Conservation (phyloP, 2,329 filamentous ascomycete genomes). For the Fusarium xylarioides region DNA sequence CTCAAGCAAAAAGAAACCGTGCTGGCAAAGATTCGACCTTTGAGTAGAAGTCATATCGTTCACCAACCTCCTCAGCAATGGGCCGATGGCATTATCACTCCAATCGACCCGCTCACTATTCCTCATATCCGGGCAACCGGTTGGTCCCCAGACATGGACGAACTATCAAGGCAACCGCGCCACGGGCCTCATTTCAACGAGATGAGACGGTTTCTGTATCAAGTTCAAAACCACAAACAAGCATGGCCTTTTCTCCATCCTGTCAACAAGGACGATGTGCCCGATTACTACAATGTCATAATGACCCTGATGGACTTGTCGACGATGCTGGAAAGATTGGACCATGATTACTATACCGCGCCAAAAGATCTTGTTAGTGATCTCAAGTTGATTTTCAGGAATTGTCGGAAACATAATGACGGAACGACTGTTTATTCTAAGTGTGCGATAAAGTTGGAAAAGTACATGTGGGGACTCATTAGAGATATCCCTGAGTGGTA, state of each 20-base stretch:
- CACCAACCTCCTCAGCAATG: conserved; percentile 87
- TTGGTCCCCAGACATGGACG: conserved; percentile 98
- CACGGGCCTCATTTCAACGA: conserved; percentile 97
- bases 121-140: conserved; percentile 90
- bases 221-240: conserved; percentile 90
- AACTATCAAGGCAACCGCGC: conserved; percentile 90
- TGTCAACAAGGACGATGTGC: conserved; percentile 93
- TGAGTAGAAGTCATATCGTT: conserved; percentile 86
- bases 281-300: conserved; percentile 98
- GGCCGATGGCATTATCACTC: conserved; percentile 71
- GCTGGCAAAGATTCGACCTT: conserved; percentile 91
- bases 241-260: conserved; percentile 96
- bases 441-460: conserved; percentile 89
- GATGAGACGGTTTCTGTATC: conserved; percentile 89
- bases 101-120: conserved; percentile 87
- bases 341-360: conserved; percentile 88
- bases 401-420: conserved; percentile 96
- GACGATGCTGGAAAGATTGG: conserved; percentile 97
- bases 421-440: conserved; percentile 95
- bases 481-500: conserved; percentile 92
- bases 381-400: conserved; percentile 88
- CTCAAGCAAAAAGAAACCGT: conserved; percentile 97
- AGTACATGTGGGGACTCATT: conserved; percentile 95
- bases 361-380: conserved; percentile 94
- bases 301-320: conserved; percentile 95